Base-by-base conservation (phyloP, 2,329 filamentous ascomycete genomes). In the Colletotrichum gloeosporioides region DNA sequence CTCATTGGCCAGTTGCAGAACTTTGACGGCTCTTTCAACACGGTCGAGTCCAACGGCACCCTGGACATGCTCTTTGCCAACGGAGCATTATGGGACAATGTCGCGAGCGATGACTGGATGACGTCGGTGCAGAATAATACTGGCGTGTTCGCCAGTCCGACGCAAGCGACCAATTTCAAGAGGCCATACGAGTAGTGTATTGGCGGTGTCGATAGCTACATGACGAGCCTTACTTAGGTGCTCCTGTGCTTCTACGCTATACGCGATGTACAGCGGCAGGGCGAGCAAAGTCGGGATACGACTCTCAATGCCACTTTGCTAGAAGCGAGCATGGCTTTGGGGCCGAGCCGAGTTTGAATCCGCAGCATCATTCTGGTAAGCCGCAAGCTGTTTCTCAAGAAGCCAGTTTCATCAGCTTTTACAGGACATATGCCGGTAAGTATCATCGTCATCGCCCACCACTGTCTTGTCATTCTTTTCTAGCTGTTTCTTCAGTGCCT, bases 1-100 rank as follows among this genome's bases (percentile, higher is more conserved):
- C 70, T 73, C 9, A 74, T 76, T 27, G 44, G 65, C 31, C 73
- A 76, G 49, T 18, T 76, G 15, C 73, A 76, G 18, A 59, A 69
- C 57, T 76, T 76, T 29, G 70, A 76, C 10, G 73, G 70, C 15
- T 76, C 73, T 22, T 76, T 74, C 55, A 76, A 69, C 10, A 69
- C 63, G 4, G 73, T 74, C 34, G 73, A 74, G 57, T 74, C 64
- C 9, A 76, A 68, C 49, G 71, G 73, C 25, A 74, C 63, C 15
- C 27, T 76, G n/a, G 73, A 76, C n/a, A 74, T 76, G 64, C 64
- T 76, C 13, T 76, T 74, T 49, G 70, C 73, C 12, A 76, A 76
- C 8, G 73, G 73, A 22, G 69, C 64, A 2, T 29, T 69, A 8
- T 76, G 73, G 70, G 71, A 76, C 15, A 76, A 69, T 8, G 73